A percentile compares a stretch with the other conserved stretches of the same genome.
These are phyloP conservation scores for Globisporangium nodosum DNA, from an alignment of 352 stramenopile genomes.

Conservation along the genomic window DNA sequence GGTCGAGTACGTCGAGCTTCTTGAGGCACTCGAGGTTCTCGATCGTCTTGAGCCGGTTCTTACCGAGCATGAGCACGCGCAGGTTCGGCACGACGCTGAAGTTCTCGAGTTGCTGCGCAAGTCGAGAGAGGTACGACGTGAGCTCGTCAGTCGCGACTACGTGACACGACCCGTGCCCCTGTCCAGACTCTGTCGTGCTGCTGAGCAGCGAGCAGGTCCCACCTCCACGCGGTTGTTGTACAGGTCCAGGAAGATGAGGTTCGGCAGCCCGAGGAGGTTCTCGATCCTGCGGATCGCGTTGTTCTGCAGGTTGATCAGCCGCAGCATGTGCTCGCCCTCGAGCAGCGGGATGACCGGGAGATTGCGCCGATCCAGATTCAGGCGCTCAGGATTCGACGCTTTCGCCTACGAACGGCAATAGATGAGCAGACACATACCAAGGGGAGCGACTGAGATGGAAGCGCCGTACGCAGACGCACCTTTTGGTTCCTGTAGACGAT, in stretches of 20 bases:
- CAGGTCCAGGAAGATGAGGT: conserved; percentile 91
- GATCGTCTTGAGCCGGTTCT: conserved; percentile 79
- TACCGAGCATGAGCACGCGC: conserved; percentile 90
- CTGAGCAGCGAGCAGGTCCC: conserved; percentile 3
- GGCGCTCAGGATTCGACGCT: conserved; percentile 61
- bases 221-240: conserved; percentile 91
- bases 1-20: conserved; percentile 90
- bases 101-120: conserved; percentile 59
- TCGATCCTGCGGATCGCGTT: conserved; percentile 84
- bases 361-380: conserved; percentile 89
- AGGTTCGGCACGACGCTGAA: conserved; percentile 79
- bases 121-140: background rate
- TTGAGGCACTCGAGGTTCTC: conserved; percentile 78
- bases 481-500: conserved; percentile 74
- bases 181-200: background rate
- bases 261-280: conserved; percentile 80
- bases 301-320: conserved; percentile 90
- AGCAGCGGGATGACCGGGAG: conserved; percentile 75
- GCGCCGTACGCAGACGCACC: conserved; percentile 13
- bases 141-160: background rate
- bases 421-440: background rate
- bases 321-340: conserved; percentile 86
- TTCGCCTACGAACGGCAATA: conserved; percentile 29
- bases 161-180: background rate
- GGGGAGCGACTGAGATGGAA: background rate